Evolutionary conservation across 768 basidiomycete species (phyloP), one percentile per base, ranked within the genome.

Genomic region (Collybia mongolica): DNA sequence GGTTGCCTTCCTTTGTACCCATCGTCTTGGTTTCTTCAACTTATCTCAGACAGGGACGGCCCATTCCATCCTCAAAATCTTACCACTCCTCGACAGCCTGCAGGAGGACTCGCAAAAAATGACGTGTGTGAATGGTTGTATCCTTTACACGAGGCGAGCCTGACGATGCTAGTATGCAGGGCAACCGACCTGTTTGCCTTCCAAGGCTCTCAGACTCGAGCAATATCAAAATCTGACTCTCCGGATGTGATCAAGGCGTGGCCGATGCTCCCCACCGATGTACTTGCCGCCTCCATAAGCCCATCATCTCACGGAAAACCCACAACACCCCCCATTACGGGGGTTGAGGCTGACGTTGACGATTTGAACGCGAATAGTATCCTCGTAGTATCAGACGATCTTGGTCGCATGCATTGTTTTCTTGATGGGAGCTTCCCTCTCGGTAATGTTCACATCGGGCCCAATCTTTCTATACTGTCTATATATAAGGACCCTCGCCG

Each of bases 121-220:
- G 58, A 86, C 82, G 90, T 91, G 60, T 55, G 81, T 70, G 45
- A 45, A 54, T 43, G 26, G 20, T 46, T 49, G n/a, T 9, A 3
- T 48, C 42, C 40, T 28, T 28, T 40, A 49, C 49, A 35, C 11
- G 26, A 43, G 36, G 29, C 46, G 43, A 49, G 38, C 54, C 64
- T 63, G 29, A 60, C 39, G 19, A 40, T 26, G 24, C 22, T 45
- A 12, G 43, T 38, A 39, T 46, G 48, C 65, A 92, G 90, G 49
- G 84, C 86, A 6, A 84, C 84, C 48, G 86, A 91, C 68, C 68
- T 92, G 36, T 93, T 93, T 64, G 85, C 88, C 36, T 90, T 91
- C 61, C 86, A 90, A 68, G 83, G 82, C 35, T 79, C 81, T 8
- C 81, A 83, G 48, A 80, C 78, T 12, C 79, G 75, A 39, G 54